Evolutionary conservation across 2,329 filamentous ascomycete species (phyloP).

Genomic region (Hypomyces perniciosus): DNA sequence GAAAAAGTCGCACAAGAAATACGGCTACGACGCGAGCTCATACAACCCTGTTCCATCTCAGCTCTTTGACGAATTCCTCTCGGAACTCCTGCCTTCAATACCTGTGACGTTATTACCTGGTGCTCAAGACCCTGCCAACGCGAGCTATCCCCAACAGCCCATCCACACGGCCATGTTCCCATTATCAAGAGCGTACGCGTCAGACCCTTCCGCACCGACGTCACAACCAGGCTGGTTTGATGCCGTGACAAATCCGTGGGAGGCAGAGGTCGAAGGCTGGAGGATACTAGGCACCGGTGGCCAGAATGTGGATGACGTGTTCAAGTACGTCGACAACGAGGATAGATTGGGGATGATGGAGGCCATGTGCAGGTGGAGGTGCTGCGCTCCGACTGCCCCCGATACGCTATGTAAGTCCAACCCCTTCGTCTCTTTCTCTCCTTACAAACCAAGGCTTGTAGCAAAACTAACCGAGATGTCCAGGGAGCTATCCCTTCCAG

Average conservation of each 20-base stretch:
- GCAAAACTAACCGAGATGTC: neutral
- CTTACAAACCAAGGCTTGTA: conserved; percentile 10
- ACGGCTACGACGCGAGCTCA: conserved; percentile 83
- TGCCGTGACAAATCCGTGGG: conserved; percentile 86
- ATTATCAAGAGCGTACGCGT: conserved; percentile 61
- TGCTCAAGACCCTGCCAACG: conserved; percentile 77
- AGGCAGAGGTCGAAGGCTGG: conserved; percentile 86
- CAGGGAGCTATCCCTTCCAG: conserved; percentile 95
- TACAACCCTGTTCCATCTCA: conserved; percentile 85
- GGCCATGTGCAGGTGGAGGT: conserved; percentile 86
- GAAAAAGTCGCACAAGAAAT: conserved; percentile 64
- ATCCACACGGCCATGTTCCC: conserved; percentile 92
- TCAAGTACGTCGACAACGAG: conserved; percentile 79
- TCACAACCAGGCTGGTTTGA: conserved; percentile 70
- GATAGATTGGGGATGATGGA: conserved; percentile 87
- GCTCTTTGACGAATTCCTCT: conserved; percentile 76
- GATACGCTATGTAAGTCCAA: conserved; percentile 77
- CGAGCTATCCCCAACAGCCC: conserved; percentile 84
- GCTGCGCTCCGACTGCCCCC: conserved; percentile 85
- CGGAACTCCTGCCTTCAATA: conserved; percentile 74
- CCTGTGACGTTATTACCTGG: conserved; percentile 88
- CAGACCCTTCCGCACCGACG: conserved; percentile 32
- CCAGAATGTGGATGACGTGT: conserved; percentile 89
- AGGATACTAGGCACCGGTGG: conserved; percentile 79
- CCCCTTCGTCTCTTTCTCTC: neutral